Base-by-base conservation (phyloP, 225 moss, liverwort and hornwort genomes). In the Antitrichia curtipendula region DNA sequence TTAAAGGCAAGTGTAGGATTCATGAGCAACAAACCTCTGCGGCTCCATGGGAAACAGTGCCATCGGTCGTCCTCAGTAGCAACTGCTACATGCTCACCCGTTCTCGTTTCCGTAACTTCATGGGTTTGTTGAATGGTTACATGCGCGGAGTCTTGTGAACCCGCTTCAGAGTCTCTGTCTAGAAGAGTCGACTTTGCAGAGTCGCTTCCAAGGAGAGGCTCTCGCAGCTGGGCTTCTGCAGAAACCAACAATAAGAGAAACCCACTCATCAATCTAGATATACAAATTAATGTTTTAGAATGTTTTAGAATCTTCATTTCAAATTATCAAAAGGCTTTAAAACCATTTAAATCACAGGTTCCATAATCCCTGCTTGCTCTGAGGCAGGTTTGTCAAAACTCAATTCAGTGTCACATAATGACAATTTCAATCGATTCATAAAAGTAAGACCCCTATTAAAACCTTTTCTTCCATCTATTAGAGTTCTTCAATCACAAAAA, bases 131-230 rank as follows among this genome's bases (percentile, higher is more conserved):
- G 83, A 57, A 94, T 64, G 59, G 84, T 88, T 62, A 94, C 88
- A 84, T 81, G 94, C 12, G 87, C 92, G 64, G 91, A 82, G 53
- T 90, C 93, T 61, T 86, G 85, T 28, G 82, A 82, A 50, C 59
- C 78, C 47, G 63, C 74, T 90, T 85, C 85, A 60, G 86, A 62
- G 12, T 73, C 82, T 52, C 64, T 40, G 38, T 61, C 47, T 20
- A 83, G 60, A 83, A 64, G 8, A 86, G 34, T 75, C 16, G 91
- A 47, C 75, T 79, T 78, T 34, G 80, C 36, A 16, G 64, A 13
- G 25, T 82, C 91, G n/a, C 53, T 40, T 85, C 34, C 75, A 47
- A 91, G 90, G 31, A 91, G 94, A 82, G 92, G 90, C 78, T 94
- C 87, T 74, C 81, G 86, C 68, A 94, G 87, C 49, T 82, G 88